Base-by-base conservation (phyloP, 1,139 yeast species). In the Blastobotrys petasosporus region DNA sequence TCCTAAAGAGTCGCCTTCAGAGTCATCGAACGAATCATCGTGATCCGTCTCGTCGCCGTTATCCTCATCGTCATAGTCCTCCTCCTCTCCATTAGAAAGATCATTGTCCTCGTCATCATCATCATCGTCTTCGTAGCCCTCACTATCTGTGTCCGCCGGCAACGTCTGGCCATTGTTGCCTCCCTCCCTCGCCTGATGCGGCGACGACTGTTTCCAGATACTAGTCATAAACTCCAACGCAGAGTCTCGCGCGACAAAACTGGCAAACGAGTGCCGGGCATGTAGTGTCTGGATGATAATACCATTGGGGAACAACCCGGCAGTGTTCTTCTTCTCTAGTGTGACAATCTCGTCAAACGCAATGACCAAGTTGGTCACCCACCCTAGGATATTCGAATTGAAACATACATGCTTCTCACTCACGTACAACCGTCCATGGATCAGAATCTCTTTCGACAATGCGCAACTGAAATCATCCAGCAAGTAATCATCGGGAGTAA, bases 391-490 rank as follows among this genome's bases (percentile, higher is more conserved):
- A 58, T 87, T 87, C n/a, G 97, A 86, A 58, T 87, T 84, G 70
- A 94, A 94, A 61, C 97, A 87, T 2, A 92, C 64, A 57, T 83
- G 79, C 49, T 77, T 76, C 56, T 86, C 95, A 16, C 95, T 80
- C 2, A 94, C 76, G 61, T 87, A 94, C 30, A 92, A 60, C 45
- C 95, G 73, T 6, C 99, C 99, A 57, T 94, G 98, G n/a, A 88
- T 70, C 20, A 92, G 68, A 44, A 92, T 87, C 51, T 92, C 97
- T 49, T 88, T 71, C 56, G 92, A 84, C 50, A 92, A 66, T 0
- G 97, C 97, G 68, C 97, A 92, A 38, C 90, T 79, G 59, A 82
- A 88, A 59, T 87, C 96, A 56, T 85, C 95, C 17, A 90, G 61
- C 16, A 92, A 68, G 46, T 84, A 70, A 61, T 88, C 97, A 34